Base-by-base conservation (phyloP, 495 filamentous ascomycete species). In the Aspergillus sclerotioniger region DNA sequence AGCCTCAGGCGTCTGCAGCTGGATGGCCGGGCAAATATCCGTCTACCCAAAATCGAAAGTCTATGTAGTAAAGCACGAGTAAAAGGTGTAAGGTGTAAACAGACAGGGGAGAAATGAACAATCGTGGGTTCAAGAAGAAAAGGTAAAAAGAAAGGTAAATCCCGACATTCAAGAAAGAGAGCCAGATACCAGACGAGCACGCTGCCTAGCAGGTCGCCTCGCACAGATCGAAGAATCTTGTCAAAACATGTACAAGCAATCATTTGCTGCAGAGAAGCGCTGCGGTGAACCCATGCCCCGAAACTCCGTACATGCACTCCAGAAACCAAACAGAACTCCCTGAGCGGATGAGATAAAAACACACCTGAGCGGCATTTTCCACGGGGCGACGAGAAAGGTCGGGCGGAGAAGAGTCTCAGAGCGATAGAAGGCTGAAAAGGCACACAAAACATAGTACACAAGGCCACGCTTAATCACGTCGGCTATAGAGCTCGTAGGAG, bases 401-500 rank as follows among this genome's bases (percentile, higher is more conserved):
- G 60, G 51, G 41, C 48, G 41, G 19, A 58, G 61, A 59, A 53
- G 54, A 70, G 56, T 70, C 20, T 56, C 57, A 59, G 57, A 39
- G 56, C 20, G 55, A 31, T 51, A 53, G 35, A 35, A 46, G 46
- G 29, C 47, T 61, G 39, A 32, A 52, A 51, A 58, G 39, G 54
- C 57, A 68, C 66, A 62, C 58, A 61, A 58, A 65, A 49, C 59
- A 63, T 61, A 61, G 59, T 52, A 56, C 29, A 25, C 53, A 29
- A 44, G 31, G 43, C 48, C 32, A 35, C 49, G 17, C 25, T 64
- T 66, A 78, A 62, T 78, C 73, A 33, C 73, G 71, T 51, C 71
- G 74, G 45, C 69, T 71, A 54, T 67, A 67, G 41, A 73, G 71
- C 64, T 78, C 73, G 51, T 75, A 79, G 8, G 74, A 78, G 41